A percentile compares a stretch with the other conserved stretches of the same genome.
phyloP scores from a whole-genome alignment of 2,329 filamentous ascomycete species.

The Cladophialophora bantiana region DNA sequence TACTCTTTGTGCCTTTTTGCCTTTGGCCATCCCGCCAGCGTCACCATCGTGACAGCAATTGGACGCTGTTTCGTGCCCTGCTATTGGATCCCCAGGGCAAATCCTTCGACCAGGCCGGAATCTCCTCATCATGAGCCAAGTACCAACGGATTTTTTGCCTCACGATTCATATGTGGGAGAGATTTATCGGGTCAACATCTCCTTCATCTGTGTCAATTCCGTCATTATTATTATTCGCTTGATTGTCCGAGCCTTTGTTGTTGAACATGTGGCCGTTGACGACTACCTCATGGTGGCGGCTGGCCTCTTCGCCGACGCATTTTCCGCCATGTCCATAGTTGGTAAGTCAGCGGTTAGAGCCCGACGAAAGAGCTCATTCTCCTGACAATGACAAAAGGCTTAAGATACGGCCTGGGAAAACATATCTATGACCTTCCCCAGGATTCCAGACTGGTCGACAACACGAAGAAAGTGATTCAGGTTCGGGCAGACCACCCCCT shows the following conservation, averaged over 20 bases:
- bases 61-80: background rate
- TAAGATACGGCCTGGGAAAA: conserved; percentile 44
- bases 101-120: background rate
- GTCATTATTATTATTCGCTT: conserved; percentile 33
- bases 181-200: conserved; percentile 33
- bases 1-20: background rate
- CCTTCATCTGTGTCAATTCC: conserved; percentile 35
- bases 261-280: conserved; percentile 37
- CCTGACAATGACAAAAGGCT: conserved; percentile 25
- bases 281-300: conserved; percentile 38
- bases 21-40: conserved; percentile 3
- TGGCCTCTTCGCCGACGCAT: conserved; percentile 34
- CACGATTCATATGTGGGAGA: conserved; percentile 34
- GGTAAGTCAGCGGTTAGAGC: conserved; percentile 22
- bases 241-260: conserved; percentile 34
- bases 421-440: conserved; percentile 43
- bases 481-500: conserved; percentile 23
- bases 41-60: conserved; percentile 1
- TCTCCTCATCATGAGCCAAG: conserved; percentile 29
- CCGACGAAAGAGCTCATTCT: background rate
- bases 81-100: conserved; percentile 9
- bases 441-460: conserved; percentile 33
- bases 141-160: conserved; percentile 27
- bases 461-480: conserved; percentile 39
- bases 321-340: conserved; percentile 37